A percentile compares a stretch with the other conserved stretches of the same genome.
Evolutionary conservation across 1,139 yeast genomes (phyloP).

Genomic region (Candida anutae): DNA sequence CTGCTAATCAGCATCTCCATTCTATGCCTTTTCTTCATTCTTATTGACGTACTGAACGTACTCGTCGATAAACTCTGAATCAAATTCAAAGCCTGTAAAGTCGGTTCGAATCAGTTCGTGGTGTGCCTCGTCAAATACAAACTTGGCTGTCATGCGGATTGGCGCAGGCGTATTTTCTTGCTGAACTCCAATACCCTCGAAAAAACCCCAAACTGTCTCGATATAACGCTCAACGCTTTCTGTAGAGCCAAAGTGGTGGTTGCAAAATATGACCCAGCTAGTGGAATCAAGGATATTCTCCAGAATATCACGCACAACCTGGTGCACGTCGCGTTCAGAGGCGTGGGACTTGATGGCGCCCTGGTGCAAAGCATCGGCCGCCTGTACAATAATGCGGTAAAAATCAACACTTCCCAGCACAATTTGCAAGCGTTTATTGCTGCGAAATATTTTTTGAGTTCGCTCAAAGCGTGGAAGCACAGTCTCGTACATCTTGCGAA

Average conservation of each 20-base stretch:
- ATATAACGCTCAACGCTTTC: conserved; percentile 20
- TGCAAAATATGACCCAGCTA: conserved; percentile 13
- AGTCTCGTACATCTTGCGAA: conserved; percentile 5
- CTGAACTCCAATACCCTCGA: conserved; percentile 13
- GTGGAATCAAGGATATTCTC: neutral
- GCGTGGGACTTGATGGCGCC: too few species aligned
- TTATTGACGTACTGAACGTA: conserved; percentile 19
- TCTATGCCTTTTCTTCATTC: too few species aligned
- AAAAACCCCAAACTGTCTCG: conserved; percentile 21
- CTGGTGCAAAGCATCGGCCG: neutral
- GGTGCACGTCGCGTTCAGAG: too few species aligned
- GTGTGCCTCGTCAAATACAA: conserved; percentile 15
- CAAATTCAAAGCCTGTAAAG: conserved; percentile 18
- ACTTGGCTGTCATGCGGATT: conserved; percentile 12
- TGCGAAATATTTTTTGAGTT: conserved; percentile 3
- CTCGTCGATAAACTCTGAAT: conserved; percentile 14
- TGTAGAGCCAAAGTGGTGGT: conserved; percentile 22
- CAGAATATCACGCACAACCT: neutral
- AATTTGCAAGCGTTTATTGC: conserved; percentile 1
- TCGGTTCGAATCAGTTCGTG: conserved; percentile 10
- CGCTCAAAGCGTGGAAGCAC: conserved; percentile 2
- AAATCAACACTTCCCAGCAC: neutral
- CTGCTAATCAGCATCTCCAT: too few species aligned
- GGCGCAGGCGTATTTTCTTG: conserved; percentile 5
- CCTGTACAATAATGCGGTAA: neutral